phyloP scores from a whole-genome alignment of 2,329 filamentous ascomycete species.

The Aureobasidium uvarum region DNA sequence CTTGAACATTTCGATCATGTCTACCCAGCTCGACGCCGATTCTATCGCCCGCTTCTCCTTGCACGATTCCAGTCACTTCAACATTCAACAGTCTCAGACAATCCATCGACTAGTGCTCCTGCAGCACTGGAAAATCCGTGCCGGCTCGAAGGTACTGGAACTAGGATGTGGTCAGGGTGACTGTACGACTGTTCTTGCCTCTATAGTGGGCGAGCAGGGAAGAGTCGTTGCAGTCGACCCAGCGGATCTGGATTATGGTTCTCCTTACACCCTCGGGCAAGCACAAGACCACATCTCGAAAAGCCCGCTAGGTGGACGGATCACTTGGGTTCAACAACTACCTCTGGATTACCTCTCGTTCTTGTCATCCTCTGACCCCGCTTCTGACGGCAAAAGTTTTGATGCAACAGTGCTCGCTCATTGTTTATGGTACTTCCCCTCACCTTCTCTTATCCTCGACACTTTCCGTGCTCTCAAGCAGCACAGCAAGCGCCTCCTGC shows the following conservation, averaged over 20 bases:
- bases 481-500: slow-evolving; percentile 41
- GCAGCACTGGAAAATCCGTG: neutral
- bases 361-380: neutral
- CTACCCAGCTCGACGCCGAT: neutral
- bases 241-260: slow-evolving; percentile 50
- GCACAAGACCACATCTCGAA: slow-evolving; percentile 49
- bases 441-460: slow-evolving; percentile 38
- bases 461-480: slow-evolving; percentile 43
- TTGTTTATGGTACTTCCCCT: slow-evolving; percentile 56
- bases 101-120: neutral
- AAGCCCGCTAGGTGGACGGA: slow-evolving; percentile 43
- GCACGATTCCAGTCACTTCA: slow-evolving; percentile 3
- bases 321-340: slow-evolving; percentile 47
- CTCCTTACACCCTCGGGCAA: slow-evolving; percentile 52
- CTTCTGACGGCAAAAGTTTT: slow-evolving; percentile 33
- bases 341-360: slow-evolving; percentile 41
- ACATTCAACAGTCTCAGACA: slow-evolving; percentile 5
- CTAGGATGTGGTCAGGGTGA: slow-evolving; percentile 62
- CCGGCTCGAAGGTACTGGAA: slow-evolving; percentile 44
- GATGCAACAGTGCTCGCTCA: slow-evolving; percentile 53
- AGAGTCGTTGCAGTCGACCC: slow-evolving; percentile 56
- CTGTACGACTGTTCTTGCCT: slow-evolving; percentile 55
- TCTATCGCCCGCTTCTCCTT: slow-evolving; percentile 1
- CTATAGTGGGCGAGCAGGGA: slow-evolving; percentile 47
- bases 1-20: neutral